Evolutionary conservation across 306 rosid genomes (phyloP), one percentile per base, ranked within the genome.

Genomic region (Vigna hirtella): DNA sequence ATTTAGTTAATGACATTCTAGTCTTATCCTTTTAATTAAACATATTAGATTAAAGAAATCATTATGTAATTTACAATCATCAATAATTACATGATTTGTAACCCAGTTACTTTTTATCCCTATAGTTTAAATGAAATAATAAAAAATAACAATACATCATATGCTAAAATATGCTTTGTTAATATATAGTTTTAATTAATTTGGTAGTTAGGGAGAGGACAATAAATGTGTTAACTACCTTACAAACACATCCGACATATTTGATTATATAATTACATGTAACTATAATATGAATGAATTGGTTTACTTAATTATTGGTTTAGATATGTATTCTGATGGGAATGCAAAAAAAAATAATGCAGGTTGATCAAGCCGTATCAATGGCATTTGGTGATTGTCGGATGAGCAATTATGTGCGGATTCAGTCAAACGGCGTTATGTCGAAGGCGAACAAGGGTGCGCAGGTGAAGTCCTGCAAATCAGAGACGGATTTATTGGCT

Each of bases 301-400:
- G 80, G 84, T 20, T 18, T 42, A 6, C 34, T 40, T 49, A 86
- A 86, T 86, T 10, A 64, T 86, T 62, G 79, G 57, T 57, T 24
- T 22, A 4, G 17, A 77, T 53, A 30, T 73, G 5, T 65, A 83
- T 77, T 78, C 79, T 76, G 53, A 66, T 20, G 43, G 9, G 48
- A 32, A 30, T 34, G 42, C 0, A 58, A 13, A 26, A 13, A 26
- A 43, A 71, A 14, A 64, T 61, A 80, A 71, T 74, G 82, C 22
- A 94, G 98, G 97, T 94, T 53, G 98, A 94, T 86, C 97, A 94
- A 82, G 97, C 97, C 14, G 92, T 94, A 79, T 92, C 97, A 7
- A 89, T 90, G 97, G 95, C 98, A 43, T 94, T 94, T 66, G 93
- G 93, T 34, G 88, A 89, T 24, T 81, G 87, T 76, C 73, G 92